Base-by-base conservation (phyloP, 257 asterid species). In the Salvia splendens region DNA sequence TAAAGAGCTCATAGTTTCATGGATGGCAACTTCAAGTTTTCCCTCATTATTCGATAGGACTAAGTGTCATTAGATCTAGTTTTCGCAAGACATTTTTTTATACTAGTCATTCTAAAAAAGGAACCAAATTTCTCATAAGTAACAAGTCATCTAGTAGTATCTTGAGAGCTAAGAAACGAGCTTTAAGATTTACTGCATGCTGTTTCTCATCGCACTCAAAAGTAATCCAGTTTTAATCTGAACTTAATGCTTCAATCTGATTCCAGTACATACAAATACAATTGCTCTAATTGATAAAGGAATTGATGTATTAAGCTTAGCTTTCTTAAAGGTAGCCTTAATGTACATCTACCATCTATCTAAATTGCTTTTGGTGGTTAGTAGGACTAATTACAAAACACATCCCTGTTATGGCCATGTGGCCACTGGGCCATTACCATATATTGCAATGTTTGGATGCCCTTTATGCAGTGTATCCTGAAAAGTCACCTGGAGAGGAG, bases 331-430 rank as follows among this genome's bases (percentile, higher is more conserved):
- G 24, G 28, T 45, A 12, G 12, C 48, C 8, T 45, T 42, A 42
- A 61, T 68, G 58, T 56, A 3, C 54, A 61, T 40, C 30, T 20
- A 40, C 62, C 66, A 46, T 47, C 41, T 36, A 63, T 54, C 56
- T 48, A 45, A 6, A n/a, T 48, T 30, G n/a, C 8, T 24, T 36
- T 54, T 53, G 58, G 48, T 61, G 51, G 61, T 38, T 43, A 9
- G 61, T 24, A 36, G 62, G 54, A 58, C 30, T 0, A 24, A 24
- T 24, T 24, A 0, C 30, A 24, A 24, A 24, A 24, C 30, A 0
- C 30, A 24, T 24, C 30, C 30, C 30, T 24, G 30, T 24, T 24
- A 24, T 24, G 30, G 30, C 30, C 30, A 2, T 24, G 30, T 24
- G 30, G 30, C 2, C 30, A 24, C 30, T 24, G 1, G 30, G 30